Evolutionary conservation across 495 filamentous ascomycete species (phyloP).

Genomic region (Mytilinidion resinicola): DNA sequence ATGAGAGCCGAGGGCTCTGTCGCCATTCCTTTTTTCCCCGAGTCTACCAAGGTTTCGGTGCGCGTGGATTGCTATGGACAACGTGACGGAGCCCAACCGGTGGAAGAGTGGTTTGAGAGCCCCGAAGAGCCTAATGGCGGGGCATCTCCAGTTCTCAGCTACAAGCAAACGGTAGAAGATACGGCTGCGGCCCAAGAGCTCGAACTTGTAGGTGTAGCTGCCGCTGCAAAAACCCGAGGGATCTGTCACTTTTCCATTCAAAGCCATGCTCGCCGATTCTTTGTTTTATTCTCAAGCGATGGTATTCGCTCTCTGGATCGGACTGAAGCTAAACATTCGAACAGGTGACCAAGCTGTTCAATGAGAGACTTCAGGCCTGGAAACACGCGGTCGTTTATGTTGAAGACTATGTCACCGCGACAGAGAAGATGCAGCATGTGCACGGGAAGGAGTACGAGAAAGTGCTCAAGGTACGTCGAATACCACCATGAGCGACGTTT

Average conservation of each 20-base stretch:
- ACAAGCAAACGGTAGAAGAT: too few relatives aligned
- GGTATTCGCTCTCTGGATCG: not conserved
- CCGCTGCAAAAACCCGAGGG: too few relatives aligned
- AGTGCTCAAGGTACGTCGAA: constrained; percentile 65
- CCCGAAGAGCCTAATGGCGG: not conserved
- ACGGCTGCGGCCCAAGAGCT: too few relatives aligned
- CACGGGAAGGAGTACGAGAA: constrained; percentile 94
- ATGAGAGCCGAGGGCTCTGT: constrained; percentile 1
- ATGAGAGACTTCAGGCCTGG: constrained; percentile 84
- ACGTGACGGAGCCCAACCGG: too few relatives aligned
- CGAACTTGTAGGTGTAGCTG: too few relatives aligned
- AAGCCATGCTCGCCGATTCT: too few relatives aligned
- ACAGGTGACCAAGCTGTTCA: constrained; percentile 52
- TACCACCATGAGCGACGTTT: not conserved
- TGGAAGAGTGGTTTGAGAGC: not conserved
- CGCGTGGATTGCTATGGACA: too few relatives aligned
- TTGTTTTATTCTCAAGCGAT: not conserved
- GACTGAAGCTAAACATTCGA: not conserved
- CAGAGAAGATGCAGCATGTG: constrained; percentile 74
- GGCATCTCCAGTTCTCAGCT: too few relatives aligned
- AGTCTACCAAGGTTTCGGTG: too few relatives aligned
- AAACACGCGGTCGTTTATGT: constrained; percentile 89
- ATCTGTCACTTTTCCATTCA: too few relatives aligned
- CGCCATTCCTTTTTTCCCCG: not conserved
- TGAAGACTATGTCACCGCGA: constrained; percentile 77